Percentiles rank a stretch among this genome's conserved stretches.
Conservation (phyloP, 108 stramenopile species). For the Phaeodactylum tricornutum region DNA sequence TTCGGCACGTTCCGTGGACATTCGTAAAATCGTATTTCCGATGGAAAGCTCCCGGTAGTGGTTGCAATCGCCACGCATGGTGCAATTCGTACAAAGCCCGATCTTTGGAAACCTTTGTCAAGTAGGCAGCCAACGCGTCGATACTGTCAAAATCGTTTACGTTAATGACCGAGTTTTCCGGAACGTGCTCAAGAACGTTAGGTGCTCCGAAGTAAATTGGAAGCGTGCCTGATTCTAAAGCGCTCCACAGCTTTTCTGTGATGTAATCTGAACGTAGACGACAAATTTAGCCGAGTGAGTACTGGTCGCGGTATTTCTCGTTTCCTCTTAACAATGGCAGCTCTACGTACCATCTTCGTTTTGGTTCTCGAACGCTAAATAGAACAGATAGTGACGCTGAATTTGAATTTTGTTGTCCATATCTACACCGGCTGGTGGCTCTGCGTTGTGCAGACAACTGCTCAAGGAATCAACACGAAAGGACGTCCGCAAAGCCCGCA, state of each 20-base stretch:
- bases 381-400: slow-evolving; percentile 40
- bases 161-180: slow-evolving; percentile 36
- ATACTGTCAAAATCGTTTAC: slow-evolving; percentile 37
- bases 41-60: slow-evolving; percentile 29
- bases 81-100: slow-evolving; percentile 52
- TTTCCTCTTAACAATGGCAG: neutral
- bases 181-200: slow-evolving; percentile 57
- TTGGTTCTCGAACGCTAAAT: slow-evolving; percentile 49
- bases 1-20: slow-evolving; percentile 37
- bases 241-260: slow-evolving; percentile 67
- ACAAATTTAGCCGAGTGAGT: no score
- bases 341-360: no score
- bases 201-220: slow-evolving; percentile 64
- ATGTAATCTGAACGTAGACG: slow-evolving; percentile 59
- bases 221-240: slow-evolving; percentile 40
- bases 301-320: neutral
- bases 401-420: slow-evolving; percentile 29
- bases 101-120: slow-evolving; percentile 32
- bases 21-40: slow-evolving; percentile 37
- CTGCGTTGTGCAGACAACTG: slow-evolving; percentile 48
- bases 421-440: slow-evolving; percentile 27
- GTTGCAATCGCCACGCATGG: slow-evolving; percentile 53
- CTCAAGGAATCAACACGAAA: slow-evolving; percentile 51
- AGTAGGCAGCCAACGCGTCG: slow-evolving; percentile 32
- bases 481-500: slow-evolving; percentile 8